These are phyloP conservation scores for Neurospora discreta DNA, from an alignment of 495 filamentous ascomycete species.

Conservation along the genomic window DNA sequence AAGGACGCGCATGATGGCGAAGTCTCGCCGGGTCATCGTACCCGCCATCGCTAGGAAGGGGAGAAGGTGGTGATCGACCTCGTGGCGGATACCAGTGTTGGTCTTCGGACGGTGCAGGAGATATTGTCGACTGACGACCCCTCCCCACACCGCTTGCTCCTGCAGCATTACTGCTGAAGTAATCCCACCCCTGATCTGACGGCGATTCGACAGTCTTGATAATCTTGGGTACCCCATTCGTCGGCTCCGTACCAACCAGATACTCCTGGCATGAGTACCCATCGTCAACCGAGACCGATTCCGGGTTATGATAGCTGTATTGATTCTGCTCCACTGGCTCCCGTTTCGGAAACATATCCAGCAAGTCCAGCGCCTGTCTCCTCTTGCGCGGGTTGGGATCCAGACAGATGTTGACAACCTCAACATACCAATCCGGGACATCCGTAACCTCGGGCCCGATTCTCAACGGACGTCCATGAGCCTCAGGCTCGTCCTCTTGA, in stretches of 20 bases:
- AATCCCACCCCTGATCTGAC: neutral
- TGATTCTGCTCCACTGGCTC: slow-evolving; percentile 16
- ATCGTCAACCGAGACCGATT: slow-evolving; percentile 25
- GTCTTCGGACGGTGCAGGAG: slow-evolving; percentile 16
- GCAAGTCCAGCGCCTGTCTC: slow-evolving; percentile 28
- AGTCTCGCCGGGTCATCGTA: slow-evolving; percentile 13
- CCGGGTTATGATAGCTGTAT: slow-evolving; percentile 11
- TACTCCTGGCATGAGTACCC: slow-evolving; percentile 21
- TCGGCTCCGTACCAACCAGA: slow-evolving; percentile 15
- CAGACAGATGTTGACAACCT: slow-evolving; percentile 34
- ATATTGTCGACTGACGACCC: neutral
- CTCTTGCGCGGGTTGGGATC: slow-evolving; percentile 31
- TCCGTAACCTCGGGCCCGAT: slow-evolving; percentile 24
- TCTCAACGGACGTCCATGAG: slow-evolving; percentile 57
- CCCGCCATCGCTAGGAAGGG: slow-evolving; percentile 28
- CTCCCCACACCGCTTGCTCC: neutral
- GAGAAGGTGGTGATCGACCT: slow-evolving; percentile 36
- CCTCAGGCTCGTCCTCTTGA: slow-evolving; percentile 82
- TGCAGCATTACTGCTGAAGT: neutral
- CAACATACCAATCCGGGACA: slow-evolving; percentile 33
- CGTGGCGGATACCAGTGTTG: slow-evolving; percentile 27
- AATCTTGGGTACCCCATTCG: slow-evolving; percentile 11
- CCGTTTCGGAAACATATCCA: slow-evolving; percentile 29
- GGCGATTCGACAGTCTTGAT: slow-evolving; percentile 21
- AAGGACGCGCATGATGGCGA: slow-evolving; percentile 12